These are phyloP conservation scores for Skeletonema grethae DNA, from an alignment of 108 stramenopile genomes.

Conservation along the genomic window DNA sequence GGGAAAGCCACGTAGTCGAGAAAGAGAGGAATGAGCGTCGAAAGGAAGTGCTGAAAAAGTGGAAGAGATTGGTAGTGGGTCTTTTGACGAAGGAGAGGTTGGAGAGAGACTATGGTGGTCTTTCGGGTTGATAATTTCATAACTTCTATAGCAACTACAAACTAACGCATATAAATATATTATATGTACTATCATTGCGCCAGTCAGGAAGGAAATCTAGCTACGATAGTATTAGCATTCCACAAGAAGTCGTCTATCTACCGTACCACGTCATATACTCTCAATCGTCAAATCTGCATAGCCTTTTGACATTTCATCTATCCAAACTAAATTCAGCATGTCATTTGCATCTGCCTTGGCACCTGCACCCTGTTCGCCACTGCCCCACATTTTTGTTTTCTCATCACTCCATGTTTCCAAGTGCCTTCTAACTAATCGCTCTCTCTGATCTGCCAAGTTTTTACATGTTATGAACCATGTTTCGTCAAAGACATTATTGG, in stretches of 20 bases:
- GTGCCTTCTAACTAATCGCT: slow-evolving; percentile 51
- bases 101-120: slow-evolving; percentile 70
- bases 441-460: slow-evolving; percentile 42
- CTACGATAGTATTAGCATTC: no score
- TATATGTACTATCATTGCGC: no score
- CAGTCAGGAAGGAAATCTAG: no score
- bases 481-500: slow-evolving; percentile 66
- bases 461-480: slow-evolving; percentile 61
- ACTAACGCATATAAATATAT: no score
- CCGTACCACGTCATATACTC: slow-evolving; percentile 17
- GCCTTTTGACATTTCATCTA: slow-evolving; percentile 36
- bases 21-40: slow-evolving; percentile 54
- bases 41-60: slow-evolving; percentile 50
- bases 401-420: slow-evolving; percentile 65
- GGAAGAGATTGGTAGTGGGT: slow-evolving; percentile 79
- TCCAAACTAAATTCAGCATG: slow-evolving; percentile 45
- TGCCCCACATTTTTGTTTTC: slow-evolving; percentile 66
- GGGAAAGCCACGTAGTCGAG: slow-evolving; percentile 59
- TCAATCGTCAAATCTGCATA: slow-evolving; percentile 45
- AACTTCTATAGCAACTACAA: no score
- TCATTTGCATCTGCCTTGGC: slow-evolving; percentile 65
- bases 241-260: no score
- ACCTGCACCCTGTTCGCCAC: slow-evolving; percentile 47
- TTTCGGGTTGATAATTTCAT: not conserved
- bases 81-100: slow-evolving; percentile 74